A percentile compares a stretch with the other conserved stretches of the same genome.
phyloP scores from a whole-genome alignment of 176 grass and related monocot genomes.

The Oryza australiensis region DNA sequence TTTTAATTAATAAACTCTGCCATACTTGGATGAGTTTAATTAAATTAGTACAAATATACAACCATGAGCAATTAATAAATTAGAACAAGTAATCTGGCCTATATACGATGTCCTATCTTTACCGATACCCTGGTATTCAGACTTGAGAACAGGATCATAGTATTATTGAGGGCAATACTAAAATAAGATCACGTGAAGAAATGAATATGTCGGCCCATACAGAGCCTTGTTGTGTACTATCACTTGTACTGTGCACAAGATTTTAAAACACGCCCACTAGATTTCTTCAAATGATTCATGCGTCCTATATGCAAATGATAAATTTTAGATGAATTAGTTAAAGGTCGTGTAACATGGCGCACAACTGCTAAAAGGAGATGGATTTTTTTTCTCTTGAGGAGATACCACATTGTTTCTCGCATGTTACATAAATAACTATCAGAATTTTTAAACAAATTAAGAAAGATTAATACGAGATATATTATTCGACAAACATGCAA shows the following conservation, averaged over 20 bases:
- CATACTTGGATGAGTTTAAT: too few species aligned
- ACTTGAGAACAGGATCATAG: not conserved
- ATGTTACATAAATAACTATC: too few species aligned
- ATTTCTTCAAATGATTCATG: not conserved
- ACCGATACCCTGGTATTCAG: not conserved
- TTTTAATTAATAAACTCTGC: too few species aligned
- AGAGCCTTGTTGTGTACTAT: not conserved
- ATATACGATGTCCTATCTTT: not conserved
- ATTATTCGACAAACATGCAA: too few species aligned
- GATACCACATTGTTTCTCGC: too few species aligned
- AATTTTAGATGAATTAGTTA: not conserved
- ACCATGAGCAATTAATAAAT: constrained; percentile 1
- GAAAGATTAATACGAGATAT: too few species aligned
- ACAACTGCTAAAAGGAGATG: not conserved
- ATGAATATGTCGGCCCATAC: not conserved
- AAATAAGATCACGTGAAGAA: not conserved
- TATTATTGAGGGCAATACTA: not conserved
- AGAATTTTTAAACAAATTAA: too few species aligned
- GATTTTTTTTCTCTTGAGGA: too few species aligned
- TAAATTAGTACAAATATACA: too few species aligned
- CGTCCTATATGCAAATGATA: not conserved
- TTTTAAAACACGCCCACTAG: not conserved
- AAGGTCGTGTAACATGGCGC: not conserved
- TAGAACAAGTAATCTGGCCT: not conserved
- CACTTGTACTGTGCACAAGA: not conserved